Percentiles rank a stretch among this genome's conserved stretches.
Evolutionary conservation across 345 rosid species (phyloP).

Genomic region (Dipteronia dyeriana): DNA sequence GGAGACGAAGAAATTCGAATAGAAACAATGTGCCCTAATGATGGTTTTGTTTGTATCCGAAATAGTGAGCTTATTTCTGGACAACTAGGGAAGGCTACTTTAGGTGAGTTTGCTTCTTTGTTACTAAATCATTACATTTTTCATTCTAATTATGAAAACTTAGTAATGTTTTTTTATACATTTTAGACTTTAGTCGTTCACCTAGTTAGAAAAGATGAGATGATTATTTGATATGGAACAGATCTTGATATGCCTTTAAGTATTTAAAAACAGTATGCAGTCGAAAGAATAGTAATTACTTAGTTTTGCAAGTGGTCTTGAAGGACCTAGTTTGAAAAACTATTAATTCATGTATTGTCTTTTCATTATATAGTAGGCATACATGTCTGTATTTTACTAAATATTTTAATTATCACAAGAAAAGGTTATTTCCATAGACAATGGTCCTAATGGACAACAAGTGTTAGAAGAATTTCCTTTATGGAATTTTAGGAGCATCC

Average conservation of each 20-base stretch:
- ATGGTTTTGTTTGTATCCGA: slow-evolving; percentile 93
- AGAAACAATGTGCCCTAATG: slow-evolving; percentile 87
- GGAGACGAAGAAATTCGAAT: slow-evolving; percentile 51
- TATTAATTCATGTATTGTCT: no score
- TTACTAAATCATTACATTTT: slow-evolving; percentile 15
- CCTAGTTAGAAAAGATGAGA: not conserved
- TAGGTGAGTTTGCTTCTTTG: slow-evolving; percentile 52
- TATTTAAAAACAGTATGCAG: not conserved
- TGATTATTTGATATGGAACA: not conserved
- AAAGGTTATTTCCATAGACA: no score
- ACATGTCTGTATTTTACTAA: no score
- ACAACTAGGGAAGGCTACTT: slow-evolving; percentile 93
- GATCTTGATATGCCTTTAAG: not conserved
- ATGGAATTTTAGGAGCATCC: no score
- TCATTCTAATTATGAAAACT: not conserved
- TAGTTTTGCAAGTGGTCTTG: slow-evolving; percentile 2
- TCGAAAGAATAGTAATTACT: not conserved
- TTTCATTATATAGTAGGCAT: no score
- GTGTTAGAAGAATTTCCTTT: no score
- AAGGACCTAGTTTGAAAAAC: not conserved
- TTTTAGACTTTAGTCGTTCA: not conserved
- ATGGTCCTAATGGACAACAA: no score
- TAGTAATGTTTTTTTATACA: not conserved
- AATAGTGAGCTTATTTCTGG: slow-evolving; percentile 95
- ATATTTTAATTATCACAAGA: no score